Evolutionary conservation across 2,329 filamentous ascomycete genomes (phyloP).

Genomic region (Ophiosphaerella narmari): DNA sequence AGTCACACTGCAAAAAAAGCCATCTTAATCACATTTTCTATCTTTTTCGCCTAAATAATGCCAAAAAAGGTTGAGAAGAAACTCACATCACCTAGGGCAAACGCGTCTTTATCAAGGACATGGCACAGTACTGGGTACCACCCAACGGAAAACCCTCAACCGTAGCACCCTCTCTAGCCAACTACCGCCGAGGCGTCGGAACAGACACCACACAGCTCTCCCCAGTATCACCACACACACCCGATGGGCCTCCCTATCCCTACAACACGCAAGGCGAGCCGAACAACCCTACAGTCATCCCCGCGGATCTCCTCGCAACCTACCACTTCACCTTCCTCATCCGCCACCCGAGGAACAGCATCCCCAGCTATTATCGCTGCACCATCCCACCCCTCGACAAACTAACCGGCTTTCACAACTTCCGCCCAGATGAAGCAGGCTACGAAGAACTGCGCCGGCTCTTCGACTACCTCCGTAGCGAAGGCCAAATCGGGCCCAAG

Average conservation of each 20-base stretch:
- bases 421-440: conserved; percentile 86
- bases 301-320: conserved; percentile 70
- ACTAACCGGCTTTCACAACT: conserved; percentile 82
- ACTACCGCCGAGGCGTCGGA: conserved; percentile 64
- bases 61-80: conserved; percentile 1
- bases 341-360: conserved; percentile 87
- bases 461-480: conserved; percentile 79
- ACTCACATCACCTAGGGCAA: conserved; percentile 66
- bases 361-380: conserved; percentile 94
- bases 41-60: not conserved
- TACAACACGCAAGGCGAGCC: conserved; percentile 64
- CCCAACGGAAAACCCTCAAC: conserved; percentile 69
- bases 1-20: no score
- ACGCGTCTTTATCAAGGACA: conserved; percentile 97
- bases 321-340: conserved; percentile 98
- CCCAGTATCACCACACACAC: conserved; percentile 37
- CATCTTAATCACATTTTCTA: no score
- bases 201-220: conserved; percentile 49
- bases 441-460: conserved; percentile 85
- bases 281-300: conserved; percentile 84
- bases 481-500: conserved; percentile 71
- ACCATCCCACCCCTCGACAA: conserved; percentile 84
- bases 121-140: conserved; percentile 87
- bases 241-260: conserved; percentile 56
- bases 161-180: conserved; percentile 76